phyloP scores from a whole-genome alignment of 495 filamentous ascomycete species.

The Lophium mytilinum region DNA sequence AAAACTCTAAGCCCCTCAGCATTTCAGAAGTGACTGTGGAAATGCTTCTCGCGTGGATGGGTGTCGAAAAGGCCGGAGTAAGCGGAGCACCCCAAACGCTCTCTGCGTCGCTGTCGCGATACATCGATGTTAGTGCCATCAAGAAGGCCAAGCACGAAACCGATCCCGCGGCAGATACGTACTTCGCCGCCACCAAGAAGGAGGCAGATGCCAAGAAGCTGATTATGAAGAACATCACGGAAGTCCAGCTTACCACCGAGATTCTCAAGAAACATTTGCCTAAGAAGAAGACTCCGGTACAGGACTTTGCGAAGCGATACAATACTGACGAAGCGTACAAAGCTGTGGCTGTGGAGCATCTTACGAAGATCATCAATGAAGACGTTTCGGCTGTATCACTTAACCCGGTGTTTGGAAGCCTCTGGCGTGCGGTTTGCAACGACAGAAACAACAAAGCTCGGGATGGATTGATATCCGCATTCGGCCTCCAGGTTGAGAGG shows the following conservation, averaged over 20 bases:
- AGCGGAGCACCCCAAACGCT: neutral
- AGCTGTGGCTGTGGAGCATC: conserved; percentile 27
- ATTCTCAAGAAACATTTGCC: conserved; percentile 27
- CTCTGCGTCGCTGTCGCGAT: conserved; percentile 12
- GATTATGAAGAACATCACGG: conserved; percentile 12
- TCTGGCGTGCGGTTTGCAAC: conserved; percentile 42
- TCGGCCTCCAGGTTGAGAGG: conserved; percentile 31
- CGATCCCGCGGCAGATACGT: conserved; percentile 1
- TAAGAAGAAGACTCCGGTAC: conserved; percentile 23
- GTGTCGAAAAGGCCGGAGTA: conserved; percentile 32
- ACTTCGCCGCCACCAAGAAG: neutral
- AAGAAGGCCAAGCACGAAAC: conserved; percentile 7
- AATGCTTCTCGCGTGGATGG: conserved; percentile 42
- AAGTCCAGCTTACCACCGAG: conserved; percentile 17
- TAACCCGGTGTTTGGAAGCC: conserved; percentile 42
- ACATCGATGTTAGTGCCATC: neutral
- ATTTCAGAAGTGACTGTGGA: conserved; percentile 40
- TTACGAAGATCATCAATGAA: conserved; percentile 35
- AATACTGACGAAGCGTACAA: conserved; percentile 31
- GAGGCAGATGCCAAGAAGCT: conserved; percentile 1
- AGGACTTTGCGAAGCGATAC: conserved; percentile 37
- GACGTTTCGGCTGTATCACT: conserved; percentile 37
- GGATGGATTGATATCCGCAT: conserved; percentile 33
- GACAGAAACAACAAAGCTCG: conserved; percentile 35
- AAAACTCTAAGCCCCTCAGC: conserved; percentile 9